Evolutionary conservation across 768 basidiomycete genomes (phyloP).

Genomic region (Gyrodon lividus): DNA sequence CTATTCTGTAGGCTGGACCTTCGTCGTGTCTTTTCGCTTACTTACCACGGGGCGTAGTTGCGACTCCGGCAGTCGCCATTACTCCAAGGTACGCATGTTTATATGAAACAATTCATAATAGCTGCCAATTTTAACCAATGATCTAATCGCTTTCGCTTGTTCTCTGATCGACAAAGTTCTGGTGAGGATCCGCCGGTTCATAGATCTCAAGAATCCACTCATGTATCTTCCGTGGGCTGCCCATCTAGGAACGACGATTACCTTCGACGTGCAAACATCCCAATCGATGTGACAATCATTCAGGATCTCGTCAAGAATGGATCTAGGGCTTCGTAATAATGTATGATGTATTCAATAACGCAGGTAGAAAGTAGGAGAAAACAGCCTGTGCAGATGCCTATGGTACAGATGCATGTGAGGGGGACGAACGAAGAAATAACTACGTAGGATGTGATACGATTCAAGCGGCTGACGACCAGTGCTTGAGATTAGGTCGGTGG

Average conservation of each 20-base stretch:
- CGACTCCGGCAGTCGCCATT: conserved; percentile 89
- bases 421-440: conserved; percentile 1
- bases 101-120: too few species aligned
- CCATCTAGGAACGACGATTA: conserved; percentile 52
- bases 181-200: conserved; percentile 34
- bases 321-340: conserved; percentile 8
- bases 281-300: conserved; percentile 39
- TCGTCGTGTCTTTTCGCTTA: not conserved
- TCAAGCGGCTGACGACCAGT: not conserved
- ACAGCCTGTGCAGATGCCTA: conserved; percentile 25
- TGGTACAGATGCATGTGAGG: conserved; percentile 28
- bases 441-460: conserved; percentile 2
- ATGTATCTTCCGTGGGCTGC: not conserved
- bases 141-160: not conserved
- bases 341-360: conserved; percentile 15
- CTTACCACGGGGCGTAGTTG: conserved; percentile 48
- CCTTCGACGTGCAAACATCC: conserved; percentile 40
- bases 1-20: conserved; percentile 64
- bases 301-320: conserved; percentile 36
- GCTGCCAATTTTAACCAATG: not conserved
- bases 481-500: conserved; percentile 15
- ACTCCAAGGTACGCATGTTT: conserved; percentile 76
- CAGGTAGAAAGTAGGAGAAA: not conserved
- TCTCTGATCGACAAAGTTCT: conserved; percentile 39
- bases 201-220: not conserved